Conservation (phyloP, 192 early-diverging fungal genomes). For the Glomus cerebriforme region DNA sequence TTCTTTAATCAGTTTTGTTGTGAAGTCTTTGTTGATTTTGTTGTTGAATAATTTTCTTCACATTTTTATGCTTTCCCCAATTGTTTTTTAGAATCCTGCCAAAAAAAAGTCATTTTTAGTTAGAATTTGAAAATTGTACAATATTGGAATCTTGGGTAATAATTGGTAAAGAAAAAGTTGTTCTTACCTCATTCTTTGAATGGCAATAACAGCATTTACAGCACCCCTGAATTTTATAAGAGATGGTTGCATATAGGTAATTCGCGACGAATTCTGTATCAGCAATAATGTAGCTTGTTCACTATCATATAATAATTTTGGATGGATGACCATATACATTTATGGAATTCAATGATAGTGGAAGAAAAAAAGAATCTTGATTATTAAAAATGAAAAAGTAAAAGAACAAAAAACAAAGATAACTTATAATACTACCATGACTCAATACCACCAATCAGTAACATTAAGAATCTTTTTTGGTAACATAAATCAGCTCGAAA, state of each 20-base stretch:
- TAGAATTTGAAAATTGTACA: too few species aligned
- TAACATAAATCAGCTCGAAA: conserved; percentile 29
- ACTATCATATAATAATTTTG: background rate
- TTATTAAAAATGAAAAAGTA: background rate
- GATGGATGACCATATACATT: too few species aligned
- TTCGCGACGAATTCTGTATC: background rate
- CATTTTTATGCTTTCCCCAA: background rate
- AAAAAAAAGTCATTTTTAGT: background rate
- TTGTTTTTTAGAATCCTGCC: background rate
- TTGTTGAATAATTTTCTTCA: background rate
- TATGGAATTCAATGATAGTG: background rate
- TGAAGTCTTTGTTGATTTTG: background rate
- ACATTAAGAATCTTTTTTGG: conserved; percentile 27
- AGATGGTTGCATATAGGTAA: background rate
- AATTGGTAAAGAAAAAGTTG: too few species aligned
- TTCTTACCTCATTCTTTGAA: conserved; percentile 30
- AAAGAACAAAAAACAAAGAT: background rate
- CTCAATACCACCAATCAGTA: conserved; percentile 19
- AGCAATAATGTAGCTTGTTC: conserved; percentile 11
- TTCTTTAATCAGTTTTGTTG: background rate
- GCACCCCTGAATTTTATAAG: background rate
- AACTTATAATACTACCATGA: conserved; percentile 16
- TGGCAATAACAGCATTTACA: conserved; percentile 14
- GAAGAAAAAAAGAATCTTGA: background rate
- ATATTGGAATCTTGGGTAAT: too few species aligned